Base-by-base conservation (phyloP, 2,329 filamentous ascomycete genomes). In the Colletotrichum sp. region DNA sequence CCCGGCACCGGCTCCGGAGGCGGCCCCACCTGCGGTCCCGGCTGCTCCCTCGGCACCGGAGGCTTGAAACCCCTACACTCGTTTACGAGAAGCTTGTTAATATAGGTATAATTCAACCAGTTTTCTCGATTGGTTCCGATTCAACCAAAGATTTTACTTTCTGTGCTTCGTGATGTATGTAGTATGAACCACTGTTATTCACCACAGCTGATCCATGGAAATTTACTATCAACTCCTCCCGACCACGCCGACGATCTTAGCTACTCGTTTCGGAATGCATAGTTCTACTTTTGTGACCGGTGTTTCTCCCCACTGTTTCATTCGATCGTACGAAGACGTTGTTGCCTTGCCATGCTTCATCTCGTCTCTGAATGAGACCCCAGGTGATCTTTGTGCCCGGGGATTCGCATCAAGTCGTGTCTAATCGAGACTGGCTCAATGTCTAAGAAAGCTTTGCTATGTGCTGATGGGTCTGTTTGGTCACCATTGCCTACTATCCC, bases 221-320 rank as follows among this genome's bases (percentile, higher is more conserved):
- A 25, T 25, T 25, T 25, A 4, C 25, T 25, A 25, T 25, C 4
- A 4, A 48, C n/a, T 48, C 19, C 22, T 22, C 44, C n/a, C n/a
- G 39, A 12, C 44, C n/a, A 22, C 44, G 6, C 9, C 11, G 11
- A 13, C 2, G n/a, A 22, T 11, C 12, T 22, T 1, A 1, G 19
- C 9, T 8, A 6, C 6, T 4, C 44, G 11, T 48, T 48, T 13
- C n/a, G 7, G 44, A 22, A 44, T 44, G 39, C n/a, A 12, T n/a
- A 48, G 4, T 22, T n/a, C 19, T 8, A 48, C 2, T 6, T 22
- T n/a, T 11, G 12, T 22, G 2, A 48, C 3, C 22, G 1, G 0
- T 22, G n/a, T 22, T 11, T 22, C 34, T 36, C 44, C 22, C n/a
- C 19, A 4, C 6, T 6, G n/a, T 3, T 48, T 48, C 1, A 1